These are phyloP conservation scores for Brettanomyces custersianus DNA, from an alignment of 805 yeast species.

Conservation along the genomic window DNA sequence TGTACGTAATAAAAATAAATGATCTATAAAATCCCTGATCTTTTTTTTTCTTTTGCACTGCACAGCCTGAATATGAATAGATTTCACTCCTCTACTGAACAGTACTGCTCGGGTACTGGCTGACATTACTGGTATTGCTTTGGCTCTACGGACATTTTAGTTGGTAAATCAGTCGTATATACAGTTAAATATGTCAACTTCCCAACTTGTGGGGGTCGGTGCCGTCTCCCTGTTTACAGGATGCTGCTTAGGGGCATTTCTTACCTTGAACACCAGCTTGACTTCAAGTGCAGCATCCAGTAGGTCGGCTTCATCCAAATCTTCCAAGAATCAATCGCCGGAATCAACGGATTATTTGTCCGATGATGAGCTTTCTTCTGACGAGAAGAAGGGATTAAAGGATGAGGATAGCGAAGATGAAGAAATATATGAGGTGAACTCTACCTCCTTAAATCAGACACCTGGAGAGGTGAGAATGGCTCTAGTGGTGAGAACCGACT, in stretches of 20 bases:
- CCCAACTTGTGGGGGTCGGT: constrained; percentile 10
- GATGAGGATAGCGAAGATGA: constrained; percentile 24
- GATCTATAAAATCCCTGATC: no score
- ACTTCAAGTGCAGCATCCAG: no score
- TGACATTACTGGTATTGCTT: no score
- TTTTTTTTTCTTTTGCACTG: no score
- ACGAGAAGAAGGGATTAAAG: constrained; percentile 8
- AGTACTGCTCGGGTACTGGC: no score
- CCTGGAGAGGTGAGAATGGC: constrained; percentile 86
- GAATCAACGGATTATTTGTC: constrained; percentile 16
- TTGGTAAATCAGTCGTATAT: no score
- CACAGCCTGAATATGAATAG: no score
- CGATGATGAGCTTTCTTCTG: constrained; percentile 12
- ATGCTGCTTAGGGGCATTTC: constrained; percentile 20
- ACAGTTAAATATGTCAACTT: constrained; percentile 2
- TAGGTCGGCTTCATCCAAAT: constrained; percentile 4
- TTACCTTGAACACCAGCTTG: constrained; percentile 10
- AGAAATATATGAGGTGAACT: constrained; percentile 45
- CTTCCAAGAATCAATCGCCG: constrained; percentile 11
- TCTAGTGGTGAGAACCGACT: constrained; percentile 76
- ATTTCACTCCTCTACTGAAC: no score
- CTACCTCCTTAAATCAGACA: constrained; percentile 49
- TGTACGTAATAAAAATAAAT: no score
- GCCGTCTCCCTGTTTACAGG: constrained; percentile 22
- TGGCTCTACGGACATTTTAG: no score